Base-by-base conservation (phyloP, 768 basidiomycete species). In the Dioszegia hungarica region DNA sequence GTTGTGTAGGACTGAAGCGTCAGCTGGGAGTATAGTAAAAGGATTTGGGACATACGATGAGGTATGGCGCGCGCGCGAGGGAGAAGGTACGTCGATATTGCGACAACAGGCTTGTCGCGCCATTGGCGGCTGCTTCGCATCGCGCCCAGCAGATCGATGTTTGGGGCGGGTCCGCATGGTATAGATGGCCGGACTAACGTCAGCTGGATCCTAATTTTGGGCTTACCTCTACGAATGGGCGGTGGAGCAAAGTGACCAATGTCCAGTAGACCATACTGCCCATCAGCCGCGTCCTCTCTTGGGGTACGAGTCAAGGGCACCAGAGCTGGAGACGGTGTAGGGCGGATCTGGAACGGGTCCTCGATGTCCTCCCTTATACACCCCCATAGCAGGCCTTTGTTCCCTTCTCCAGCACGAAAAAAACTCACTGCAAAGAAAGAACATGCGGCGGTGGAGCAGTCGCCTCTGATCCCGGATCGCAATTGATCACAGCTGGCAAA, bases 151-250 rank as follows among this genome's bases (percentile, higher is more conserved):
- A 55, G n/a, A 44, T 53, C 34, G 34, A 61, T n/a, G 52, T 54
- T 43, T 46, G 36, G 24, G 41, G 17, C 22, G 60, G 54, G 41
- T 61, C 57, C 24, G 57, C 43, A n/a, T 22, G 56, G 19, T 38
- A 39, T 11, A 43, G 31, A 34, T 50, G 40, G 8, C 59, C 40
- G 29, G 48, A 57, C 52, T 59, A 50, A 53, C 36, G n/a, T 52
- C 45, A 33, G 25, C 22, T 20, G 4, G 8, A 3, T 1, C 34
- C 0, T 1, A 34, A 14, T 27, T 22, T 17, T 11, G 15, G 5
- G 37, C 50, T 57, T n/a, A 57, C 56, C 54, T 64, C 63, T 19
- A 64, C 63, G 40, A 64, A 64, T 12, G 63, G 63, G 1, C 63
- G 56, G 22, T 64, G 63, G 1, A 64, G 45, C n/a, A 64, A 49